phyloP scores from a whole-genome alignment of 192 early-diverging fungal species.

The Coemansia sp. region DNA sequence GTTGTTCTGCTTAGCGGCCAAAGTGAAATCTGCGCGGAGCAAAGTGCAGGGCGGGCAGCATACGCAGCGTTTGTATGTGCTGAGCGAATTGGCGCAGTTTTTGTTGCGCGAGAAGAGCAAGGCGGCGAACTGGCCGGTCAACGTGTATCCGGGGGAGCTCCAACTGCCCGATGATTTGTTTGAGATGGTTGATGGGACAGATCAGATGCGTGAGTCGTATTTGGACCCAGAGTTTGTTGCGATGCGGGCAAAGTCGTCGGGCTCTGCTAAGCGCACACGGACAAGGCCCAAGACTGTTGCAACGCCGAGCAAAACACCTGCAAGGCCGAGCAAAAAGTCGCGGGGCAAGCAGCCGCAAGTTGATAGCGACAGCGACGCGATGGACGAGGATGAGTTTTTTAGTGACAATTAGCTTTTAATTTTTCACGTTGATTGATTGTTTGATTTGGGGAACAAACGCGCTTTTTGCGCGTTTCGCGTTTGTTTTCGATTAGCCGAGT shows the following conservation, averaged over 20 bases:
- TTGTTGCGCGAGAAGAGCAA: conserved; percentile 77
- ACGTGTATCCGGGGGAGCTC: conserved; percentile 72
- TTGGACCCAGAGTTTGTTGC: conserved; percentile 40
- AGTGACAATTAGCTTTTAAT: not conserved
- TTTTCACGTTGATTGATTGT: not conserved
- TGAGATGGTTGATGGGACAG: conserved; percentile 20
- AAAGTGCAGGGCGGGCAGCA: conserved; percentile 6
- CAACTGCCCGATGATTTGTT: conserved; percentile 70
- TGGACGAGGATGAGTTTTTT: conserved; percentile 16
- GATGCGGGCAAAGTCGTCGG: conserved; percentile 16
- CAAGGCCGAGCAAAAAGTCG: conserved; percentile 1
- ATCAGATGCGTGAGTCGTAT: conserved; percentile 18
- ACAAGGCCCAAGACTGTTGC: not conserved
- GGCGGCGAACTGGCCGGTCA: conserved; percentile 73
- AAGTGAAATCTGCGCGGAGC: conserved; percentile 61
- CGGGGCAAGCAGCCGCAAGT: not conserved
- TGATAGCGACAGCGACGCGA: conserved; percentile 12
- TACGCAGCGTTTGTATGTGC: conserved; percentile 69
- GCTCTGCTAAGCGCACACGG: conserved; percentile 3
- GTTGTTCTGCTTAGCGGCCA: conserved; percentile 69
- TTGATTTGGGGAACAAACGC: not conserved
- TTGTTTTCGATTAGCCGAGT: too few species aligned
- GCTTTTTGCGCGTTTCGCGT: not conserved
- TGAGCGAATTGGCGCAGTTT: conserved; percentile 81
- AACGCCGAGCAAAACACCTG: not conserved